A percentile compares a stretch with the other conserved stretches of the same genome.
Evolutionary conservation across 208 protist genomes (phyloP).

Genomic region (Crithidia expoeki): DNA sequence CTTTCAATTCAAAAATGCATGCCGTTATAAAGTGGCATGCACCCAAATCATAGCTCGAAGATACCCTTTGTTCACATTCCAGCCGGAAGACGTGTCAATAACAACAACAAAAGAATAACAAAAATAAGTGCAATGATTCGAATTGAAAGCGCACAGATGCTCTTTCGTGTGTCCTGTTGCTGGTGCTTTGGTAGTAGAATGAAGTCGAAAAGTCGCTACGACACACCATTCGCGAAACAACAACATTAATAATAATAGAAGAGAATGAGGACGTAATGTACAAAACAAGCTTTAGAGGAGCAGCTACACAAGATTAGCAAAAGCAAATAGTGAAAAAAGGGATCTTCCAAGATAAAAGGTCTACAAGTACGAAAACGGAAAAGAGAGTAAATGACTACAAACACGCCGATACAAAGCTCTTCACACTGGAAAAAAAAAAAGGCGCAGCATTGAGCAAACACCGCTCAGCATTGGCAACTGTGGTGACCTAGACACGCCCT

Average conservation of each 20-base stretch:
- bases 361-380: too few species aligned
- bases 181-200: neutral
- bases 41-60: neutral
- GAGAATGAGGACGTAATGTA: constrained; percentile 10
- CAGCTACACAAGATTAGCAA: too few species aligned
- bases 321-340: neutral
- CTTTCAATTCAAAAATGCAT: too few species aligned
- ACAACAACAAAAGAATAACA: too few species aligned
- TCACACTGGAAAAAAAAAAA: neutral
- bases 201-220: neutral
- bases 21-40: neutral
- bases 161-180: neutral
- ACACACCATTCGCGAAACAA: neutral
- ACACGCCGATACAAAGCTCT: too few species aligned
- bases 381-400: too few species aligned
- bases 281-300: neutral
- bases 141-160: neutral
- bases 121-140: too few species aligned
- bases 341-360: too few species aligned
- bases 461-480: too few species aligned
- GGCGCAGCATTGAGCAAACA: neutral
- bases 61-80: too few species aligned
- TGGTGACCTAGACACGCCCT: too few species aligned
- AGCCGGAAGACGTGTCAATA: too few species aligned
- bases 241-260: constrained; percentile 1